phyloP scores from a whole-genome alignment of 495 filamentous ascomycete genomes.

The Penicillium mononematosum region DNA sequence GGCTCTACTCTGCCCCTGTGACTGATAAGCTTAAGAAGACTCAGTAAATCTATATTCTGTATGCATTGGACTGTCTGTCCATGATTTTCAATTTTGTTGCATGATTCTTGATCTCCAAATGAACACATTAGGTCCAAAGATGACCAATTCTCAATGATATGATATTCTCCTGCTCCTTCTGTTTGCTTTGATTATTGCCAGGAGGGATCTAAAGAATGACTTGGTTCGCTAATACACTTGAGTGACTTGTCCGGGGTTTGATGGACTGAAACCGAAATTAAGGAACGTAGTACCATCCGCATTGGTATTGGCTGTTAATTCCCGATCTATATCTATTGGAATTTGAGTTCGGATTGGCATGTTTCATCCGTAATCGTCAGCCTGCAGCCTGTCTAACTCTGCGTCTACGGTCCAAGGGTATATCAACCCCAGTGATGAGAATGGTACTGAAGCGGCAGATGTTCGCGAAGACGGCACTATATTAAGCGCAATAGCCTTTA shows the following conservation, averaged over 20 bases:
- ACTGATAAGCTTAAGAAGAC: constrained; percentile 61
- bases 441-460: not conserved
- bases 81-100: constrained; percentile 20
- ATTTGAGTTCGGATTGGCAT: not conserved
- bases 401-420: not conserved
- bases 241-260: not conserved
- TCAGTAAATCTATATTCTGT: constrained; percentile 49
- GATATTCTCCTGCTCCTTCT: not conserved
- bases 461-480: not conserved
- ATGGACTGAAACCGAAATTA: not conserved
- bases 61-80: constrained; percentile 22
- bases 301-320: not conserved
- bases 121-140: constrained; percentile 6
- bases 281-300: not conserved
- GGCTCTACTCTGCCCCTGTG: constrained; percentile 80
- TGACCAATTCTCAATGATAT: constrained; percentile 1
- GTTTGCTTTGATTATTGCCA: not conserved
- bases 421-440: not conserved
- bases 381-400: not conserved
- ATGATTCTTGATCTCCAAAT: constrained; percentile 5
- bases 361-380: not conserved
- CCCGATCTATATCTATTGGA: not conserved
- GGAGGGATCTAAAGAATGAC: not conserved
- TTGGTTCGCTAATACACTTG: not conserved
- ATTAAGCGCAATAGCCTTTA: not conserved